Evolutionary conservation across 768 basidiomycete genomes (phyloP).

Genomic region (Sporobolomyces phaffii): DNA sequence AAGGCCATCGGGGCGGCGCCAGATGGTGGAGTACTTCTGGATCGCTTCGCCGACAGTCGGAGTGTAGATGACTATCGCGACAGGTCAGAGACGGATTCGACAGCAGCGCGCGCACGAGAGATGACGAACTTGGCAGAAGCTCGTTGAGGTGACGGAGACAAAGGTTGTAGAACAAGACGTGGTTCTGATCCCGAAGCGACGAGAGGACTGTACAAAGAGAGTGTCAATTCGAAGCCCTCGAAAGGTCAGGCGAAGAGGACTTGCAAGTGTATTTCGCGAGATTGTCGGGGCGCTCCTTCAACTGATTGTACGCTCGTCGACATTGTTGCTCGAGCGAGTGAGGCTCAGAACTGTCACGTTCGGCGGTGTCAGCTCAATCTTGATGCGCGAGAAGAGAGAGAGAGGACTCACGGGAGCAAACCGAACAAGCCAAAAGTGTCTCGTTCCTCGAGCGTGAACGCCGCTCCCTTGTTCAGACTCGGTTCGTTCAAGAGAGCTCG

Average conservation of each 20-base stretch:
- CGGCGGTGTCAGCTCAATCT: constrained; percentile 47
- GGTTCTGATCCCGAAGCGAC: constrained; percentile 66
- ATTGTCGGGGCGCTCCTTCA: constrained; percentile 10
- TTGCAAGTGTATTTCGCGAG: constrained; percentile 34
- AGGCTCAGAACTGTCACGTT: constrained; percentile 46
- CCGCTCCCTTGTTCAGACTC: constrained; percentile 57
- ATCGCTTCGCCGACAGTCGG: constrained; percentile 38
- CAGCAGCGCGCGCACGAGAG: too few relatives aligned
- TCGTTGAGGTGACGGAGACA: constrained; percentile 58
- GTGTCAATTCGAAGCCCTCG: neutral
- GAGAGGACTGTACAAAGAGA: constrained; percentile 34
- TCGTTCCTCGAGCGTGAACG: constrained; percentile 64
- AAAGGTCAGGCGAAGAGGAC: constrained; percentile 52
- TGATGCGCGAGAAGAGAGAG: neutral
- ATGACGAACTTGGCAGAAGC: constrained; percentile 47
- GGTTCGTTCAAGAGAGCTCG: constrained; percentile 28
- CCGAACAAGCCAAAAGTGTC: constrained; percentile 57
- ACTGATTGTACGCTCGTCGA: constrained; percentile 56
- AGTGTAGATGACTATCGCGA: constrained; percentile 56
- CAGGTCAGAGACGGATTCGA: too few relatives aligned
- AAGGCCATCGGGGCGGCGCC: constrained; percentile 67
- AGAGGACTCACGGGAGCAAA: constrained; percentile 46
- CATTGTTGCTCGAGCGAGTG: constrained; percentile 72
- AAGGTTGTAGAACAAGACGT: constrained; percentile 67
- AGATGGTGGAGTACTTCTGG: constrained; percentile 73